Percentiles rank a stretch among this genome's conserved stretches.
Evolutionary conservation across 2,329 filamentous ascomycete species (phyloP).

Genomic region (Colletotrichum shisoi): DNA sequence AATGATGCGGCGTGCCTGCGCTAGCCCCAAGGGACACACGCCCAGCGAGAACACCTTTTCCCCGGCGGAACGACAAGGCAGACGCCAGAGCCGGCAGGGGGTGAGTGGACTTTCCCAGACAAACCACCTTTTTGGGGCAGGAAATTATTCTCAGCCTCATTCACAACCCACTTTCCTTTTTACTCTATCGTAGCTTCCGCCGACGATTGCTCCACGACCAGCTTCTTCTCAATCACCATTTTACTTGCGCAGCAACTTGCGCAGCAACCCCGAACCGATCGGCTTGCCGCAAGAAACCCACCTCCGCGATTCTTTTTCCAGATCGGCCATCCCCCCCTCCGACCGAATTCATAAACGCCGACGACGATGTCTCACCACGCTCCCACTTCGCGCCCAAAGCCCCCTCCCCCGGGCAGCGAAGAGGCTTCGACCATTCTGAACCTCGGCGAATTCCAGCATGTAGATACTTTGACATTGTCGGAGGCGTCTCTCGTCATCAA

Average conservation of each 20-base stretch:
- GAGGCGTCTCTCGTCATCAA: conserved; percentile 93
- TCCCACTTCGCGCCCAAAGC: conserved; percentile 71
- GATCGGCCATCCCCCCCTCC: neutral
- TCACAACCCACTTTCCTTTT: conserved; percentile 1
- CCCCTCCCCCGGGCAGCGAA: conserved; percentile 78
- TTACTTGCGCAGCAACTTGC: neutral
- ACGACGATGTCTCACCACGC: conserved; percentile 36
- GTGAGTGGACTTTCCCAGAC: conserved; percentile 1
- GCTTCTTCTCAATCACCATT: neutral
- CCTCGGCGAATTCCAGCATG: conserved; percentile 92
- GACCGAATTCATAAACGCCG: neutral
- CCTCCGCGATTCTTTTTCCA: neutral
- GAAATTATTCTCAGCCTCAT: conserved; percentile 31
- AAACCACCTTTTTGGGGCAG: conserved; percentile 6
- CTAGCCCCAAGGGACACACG: conserved; percentile 16
- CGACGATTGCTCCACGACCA: conserved; percentile 7
- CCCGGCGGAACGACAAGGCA: conserved; percentile 5
- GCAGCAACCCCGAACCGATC: neutral
- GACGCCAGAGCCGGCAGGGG: conserved; percentile 8
- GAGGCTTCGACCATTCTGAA: conserved; percentile 82
- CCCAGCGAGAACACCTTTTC: conserved; percentile 11
- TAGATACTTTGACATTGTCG: conserved; percentile 89
- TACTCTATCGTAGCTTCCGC: conserved; percentile 4
- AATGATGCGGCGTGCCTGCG: conserved; percentile 16
- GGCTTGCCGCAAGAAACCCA: neutral